Base-by-base conservation (phyloP, 1,284 basidiomycete genomes). In the Rhizopogon hawkerae region DNA sequence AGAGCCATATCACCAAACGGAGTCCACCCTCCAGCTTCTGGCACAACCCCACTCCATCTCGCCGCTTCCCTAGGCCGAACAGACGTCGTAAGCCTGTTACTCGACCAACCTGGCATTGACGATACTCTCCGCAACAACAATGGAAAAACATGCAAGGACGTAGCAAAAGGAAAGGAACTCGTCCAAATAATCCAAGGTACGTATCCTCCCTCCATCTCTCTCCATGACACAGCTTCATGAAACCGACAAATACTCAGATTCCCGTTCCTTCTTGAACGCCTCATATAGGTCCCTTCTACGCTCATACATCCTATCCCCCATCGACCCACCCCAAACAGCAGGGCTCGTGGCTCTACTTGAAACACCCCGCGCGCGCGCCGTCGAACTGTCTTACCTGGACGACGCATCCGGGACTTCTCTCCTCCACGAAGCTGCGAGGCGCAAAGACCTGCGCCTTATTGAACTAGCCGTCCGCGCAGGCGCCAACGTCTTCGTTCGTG, bases 401-500 rank as follows among this genome's bases (percentile, higher is more conserved):
- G 79, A 86, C 38, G 74, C 79, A n/a, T 79, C 81, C 1, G 92
- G 92, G 0, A 77, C 78, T 4, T 85, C 91, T 1, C 68, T 96
- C 1, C 73, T 97, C 1, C 93, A 97, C 58, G 92, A 94, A 64
- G 92, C 93, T 0, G 91, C 90, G 0, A 73, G 78, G 48, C 75
- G 91, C 23, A 88, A 89, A 50, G 91, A 97, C 62, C 70, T 93
- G 6, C 72, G 80, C 9, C 70, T 96, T 14, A 83, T 97, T 33
- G 90, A 96, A 63, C 74, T 91, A 9, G 85, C 84, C 0, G 82
- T 94, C 0, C 79, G 85, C 46, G 84, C 85, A 9, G 93, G 93
- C 1, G 92, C 90, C 0, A 92, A 96, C 62, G 88, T 96, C 1
- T 94, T 95, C 58, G 85, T 88, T 1, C 76, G 92, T 5, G 90